Percentiles rank a stretch among this genome's conserved stretches.
Conservation (phyloP, 2,329 filamentous ascomycete species). For the Lecanicillium sp. region DNA sequence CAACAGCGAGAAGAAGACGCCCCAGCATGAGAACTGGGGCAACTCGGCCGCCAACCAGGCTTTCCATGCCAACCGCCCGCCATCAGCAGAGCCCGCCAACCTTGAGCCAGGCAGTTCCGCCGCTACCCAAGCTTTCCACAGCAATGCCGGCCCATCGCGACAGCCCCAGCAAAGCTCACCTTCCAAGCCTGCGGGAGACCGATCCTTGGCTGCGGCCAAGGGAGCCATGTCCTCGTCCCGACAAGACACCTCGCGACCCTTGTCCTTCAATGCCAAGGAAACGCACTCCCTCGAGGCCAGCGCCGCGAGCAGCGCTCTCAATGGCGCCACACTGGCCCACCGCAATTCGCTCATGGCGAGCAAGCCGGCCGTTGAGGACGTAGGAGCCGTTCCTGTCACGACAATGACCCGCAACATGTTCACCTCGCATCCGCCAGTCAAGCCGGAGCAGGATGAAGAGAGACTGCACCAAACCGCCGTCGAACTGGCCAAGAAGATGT, state of each 20-base stretch:
- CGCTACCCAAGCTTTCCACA: conserved; percentile 30
- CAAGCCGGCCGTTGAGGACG: conserved; percentile 44
- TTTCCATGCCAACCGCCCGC: conserved; percentile 35
- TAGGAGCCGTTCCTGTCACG: conserved; percentile 59
- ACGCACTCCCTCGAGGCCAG: conserved; percentile 50
- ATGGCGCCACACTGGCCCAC: conserved; percentile 63
- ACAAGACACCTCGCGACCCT: conserved; percentile 14
- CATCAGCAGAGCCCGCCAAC: conserved; percentile 11
- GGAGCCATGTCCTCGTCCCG: conserved; percentile 61
- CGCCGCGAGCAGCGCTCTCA: conserved; percentile 60
- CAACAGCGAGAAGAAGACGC: conserved; percentile 8
- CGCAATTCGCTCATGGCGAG: conserved; percentile 35
- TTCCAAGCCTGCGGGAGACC: conserved; percentile 41
- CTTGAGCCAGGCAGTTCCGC: conserved; percentile 19
- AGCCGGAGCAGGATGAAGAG: conserved; percentile 68
- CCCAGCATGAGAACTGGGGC: conserved; percentile 38
- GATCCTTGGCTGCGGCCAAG: conserved; percentile 67
- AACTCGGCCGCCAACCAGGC: conserved; percentile 64
- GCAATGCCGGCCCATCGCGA: conserved; percentile 12
- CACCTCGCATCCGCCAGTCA: conserved; percentile 65
- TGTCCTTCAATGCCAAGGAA: conserved; percentile 21
- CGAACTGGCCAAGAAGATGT: conserved; percentile 87
- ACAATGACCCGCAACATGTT: conserved; percentile 70
- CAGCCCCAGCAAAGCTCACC: conserved; percentile 22
- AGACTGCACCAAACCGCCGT: conserved; percentile 74